Evolutionary conservation across 2,329 filamentous ascomycete genomes (phyloP).

Genomic region (Rosellinia necatrix): DNA sequence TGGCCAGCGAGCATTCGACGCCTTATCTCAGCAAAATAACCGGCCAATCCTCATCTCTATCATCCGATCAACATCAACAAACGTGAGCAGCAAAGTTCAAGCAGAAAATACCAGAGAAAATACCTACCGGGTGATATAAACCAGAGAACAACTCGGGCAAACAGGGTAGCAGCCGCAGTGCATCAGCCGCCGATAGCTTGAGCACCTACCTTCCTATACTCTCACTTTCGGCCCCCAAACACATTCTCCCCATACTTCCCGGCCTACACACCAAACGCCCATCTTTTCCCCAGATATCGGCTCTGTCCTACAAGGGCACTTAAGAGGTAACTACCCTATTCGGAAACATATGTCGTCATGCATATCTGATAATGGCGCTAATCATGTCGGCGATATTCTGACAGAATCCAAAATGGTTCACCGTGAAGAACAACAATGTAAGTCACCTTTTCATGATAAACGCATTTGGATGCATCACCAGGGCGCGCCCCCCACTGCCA

Average conservation of each 20-base stretch:
- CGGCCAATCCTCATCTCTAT: no score
- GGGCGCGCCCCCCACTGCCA: neutral
- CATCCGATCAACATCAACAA: no score
- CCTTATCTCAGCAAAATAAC: no score
- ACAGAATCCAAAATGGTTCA: slow-evolving; percentile 14
- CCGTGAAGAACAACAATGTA: slow-evolving; percentile 12
- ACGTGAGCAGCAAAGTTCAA: no score
- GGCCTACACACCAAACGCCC: neutral
- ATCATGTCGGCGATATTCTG: neutral
- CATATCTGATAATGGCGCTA: slow-evolving; percentile 4
- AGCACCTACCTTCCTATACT: neutral
- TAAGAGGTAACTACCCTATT: slow-evolving; percentile 25
- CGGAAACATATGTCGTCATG: slow-evolving; percentile 11
- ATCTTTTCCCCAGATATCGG: neutral
- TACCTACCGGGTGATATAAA: no score
- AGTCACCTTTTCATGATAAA: slow-evolving; percentile 3
- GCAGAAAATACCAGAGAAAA: no score
- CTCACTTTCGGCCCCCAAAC: slow-evolving; percentile 14
- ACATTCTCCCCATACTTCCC: neutral
- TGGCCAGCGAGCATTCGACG: no score
- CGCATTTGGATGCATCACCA: neutral
- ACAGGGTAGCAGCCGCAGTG: no score
- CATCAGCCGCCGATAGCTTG: no score
- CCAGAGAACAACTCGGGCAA: no score
- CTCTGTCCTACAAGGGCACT: slow-evolving; percentile 2